Evolutionary conservation across 2,329 filamentous ascomycete genomes (phyloP).

Genomic region (Saccharata proteae): DNA sequence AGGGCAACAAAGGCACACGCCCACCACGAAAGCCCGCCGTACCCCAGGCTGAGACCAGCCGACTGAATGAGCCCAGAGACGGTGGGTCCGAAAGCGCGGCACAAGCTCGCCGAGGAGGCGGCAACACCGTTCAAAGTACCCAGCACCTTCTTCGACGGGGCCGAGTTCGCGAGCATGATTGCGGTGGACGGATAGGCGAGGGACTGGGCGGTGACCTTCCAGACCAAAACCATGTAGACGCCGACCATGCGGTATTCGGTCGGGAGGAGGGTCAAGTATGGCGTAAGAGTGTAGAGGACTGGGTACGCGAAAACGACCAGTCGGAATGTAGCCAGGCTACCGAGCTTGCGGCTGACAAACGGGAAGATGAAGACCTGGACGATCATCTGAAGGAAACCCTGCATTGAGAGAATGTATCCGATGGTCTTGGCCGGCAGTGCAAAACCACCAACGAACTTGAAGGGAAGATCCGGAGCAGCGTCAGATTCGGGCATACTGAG

Average conservation of each 20-base stretch:
- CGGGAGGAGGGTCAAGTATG: slow-evolving; percentile 80
- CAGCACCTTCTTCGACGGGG: slow-evolving; percentile 70
- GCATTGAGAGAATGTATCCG: slow-evolving; percentile 75
- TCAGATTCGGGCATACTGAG: slow-evolving; percentile 56
- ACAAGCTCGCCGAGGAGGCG: slow-evolving; percentile 80
- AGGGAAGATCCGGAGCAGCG: slow-evolving; percentile 51
- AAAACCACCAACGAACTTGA: slow-evolving; percentile 83
- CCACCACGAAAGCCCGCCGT: slow-evolving; percentile 92
- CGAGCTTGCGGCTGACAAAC: slow-evolving; percentile 59
- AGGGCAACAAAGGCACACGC: slow-evolving; percentile 65
- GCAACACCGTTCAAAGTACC: slow-evolving; percentile 89
- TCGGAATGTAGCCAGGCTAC: slow-evolving; percentile 70
- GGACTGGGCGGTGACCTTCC: slow-evolving; percentile 87
- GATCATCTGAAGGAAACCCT: slow-evolving; percentile 81
- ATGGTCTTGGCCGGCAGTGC: slow-evolving; percentile 72
- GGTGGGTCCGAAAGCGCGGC: slow-evolving; percentile 77
- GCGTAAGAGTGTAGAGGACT: slow-evolving; percentile 72
- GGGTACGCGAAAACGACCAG: slow-evolving; percentile 75
- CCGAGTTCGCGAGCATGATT: slow-evolving; percentile 80
- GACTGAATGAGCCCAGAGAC: slow-evolving; percentile 78
- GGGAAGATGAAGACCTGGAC: slow-evolving; percentile 80
- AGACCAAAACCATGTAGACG: slow-evolving; percentile 66
- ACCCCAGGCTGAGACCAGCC: slow-evolving; percentile 64
- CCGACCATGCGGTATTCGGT: slow-evolving; percentile 56
- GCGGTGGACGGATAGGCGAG: slow-evolving; percentile 84